Evolutionary conservation across 176 grass and related monocot genomes (phyloP), one percentile per base, ranked within the genome.

Genomic region (Bothriochloa decipiens): DNA sequence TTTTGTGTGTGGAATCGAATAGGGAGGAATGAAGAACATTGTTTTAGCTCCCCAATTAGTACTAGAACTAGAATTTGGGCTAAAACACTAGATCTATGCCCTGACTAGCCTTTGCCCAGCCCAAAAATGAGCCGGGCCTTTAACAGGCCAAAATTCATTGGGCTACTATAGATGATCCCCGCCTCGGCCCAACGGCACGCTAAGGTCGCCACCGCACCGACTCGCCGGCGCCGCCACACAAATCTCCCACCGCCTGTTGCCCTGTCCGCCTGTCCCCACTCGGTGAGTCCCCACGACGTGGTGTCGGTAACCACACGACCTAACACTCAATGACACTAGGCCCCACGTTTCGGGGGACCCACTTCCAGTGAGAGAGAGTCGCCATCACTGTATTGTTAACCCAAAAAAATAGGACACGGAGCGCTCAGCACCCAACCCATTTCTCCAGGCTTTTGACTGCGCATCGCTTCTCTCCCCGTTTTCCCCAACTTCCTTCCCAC

Each of bases 401-500:
- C 3, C 3, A 16, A 72, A 22, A 10, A 10, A 29, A 11, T 29
- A 49, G 71, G 26, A 25, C 40, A 16, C 41, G 20, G 35, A 49
- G 45, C 4, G 53, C 43, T 6, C 18, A 69, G 46, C 9, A 7
- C 3, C 4, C 35, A 36, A 4, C 37, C 3, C 37, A 23, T 37
- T 70, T 53, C 78, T 79, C 33, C 43, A 6, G 63, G 23, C 74
- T 55, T 72, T 16, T 7, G 33, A 33, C 79, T 18, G 22, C 64
- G 11, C 47, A 2, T 36, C 45, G 26, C 77, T 42, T 11, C 28
- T 8, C 0, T 2, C 18, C 68, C 61, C 49, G 0, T 26, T 57
- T 74, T 66, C 22, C 74, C 65, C 70, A 62, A 64, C 78, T 43
- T 77, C 68, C 53, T 75, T 70, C 22, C 77, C 87, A 85, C 82